Conservation (phyloP, 2,329 filamentous ascomycete genomes). For the Pyricularia sp. region DNA sequence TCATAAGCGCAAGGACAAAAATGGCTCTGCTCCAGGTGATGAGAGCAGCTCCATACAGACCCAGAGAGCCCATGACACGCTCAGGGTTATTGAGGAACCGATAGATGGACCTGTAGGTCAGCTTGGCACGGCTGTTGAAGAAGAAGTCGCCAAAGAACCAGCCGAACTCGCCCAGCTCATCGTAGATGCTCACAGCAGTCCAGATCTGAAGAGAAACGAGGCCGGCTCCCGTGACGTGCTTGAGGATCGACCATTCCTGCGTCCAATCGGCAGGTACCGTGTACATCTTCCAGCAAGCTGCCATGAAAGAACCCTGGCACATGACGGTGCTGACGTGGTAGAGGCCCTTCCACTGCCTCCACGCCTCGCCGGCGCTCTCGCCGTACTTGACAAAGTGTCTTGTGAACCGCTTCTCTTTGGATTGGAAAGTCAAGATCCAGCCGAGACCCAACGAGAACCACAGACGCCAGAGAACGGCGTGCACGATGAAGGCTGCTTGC, state of each 20-base stretch:
- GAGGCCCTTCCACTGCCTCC: constrained; percentile 94
- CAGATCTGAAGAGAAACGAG: constrained; percentile 81
- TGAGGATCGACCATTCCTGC: constrained; percentile 71
- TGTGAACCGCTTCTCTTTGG: constrained; percentile 85
- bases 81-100: constrained; percentile 97
- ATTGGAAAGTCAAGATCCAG: constrained; percentile 72
- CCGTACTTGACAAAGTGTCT: constrained; percentile 96
- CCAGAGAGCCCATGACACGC: constrained; percentile 81
- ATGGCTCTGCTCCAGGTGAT: constrained; percentile 84
- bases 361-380: constrained; percentile 79
- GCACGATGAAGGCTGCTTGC: constrained; percentile 66
- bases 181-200: constrained; percentile 88
- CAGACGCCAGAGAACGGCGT: constrained; percentile 71
- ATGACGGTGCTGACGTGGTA: constrained; percentile 88
- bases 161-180: constrained; percentile 90
- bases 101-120: constrained; percentile 95
- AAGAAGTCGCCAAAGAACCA: constrained; percentile 99
- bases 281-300: constrained; percentile 96
- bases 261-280: constrained; percentile 73
- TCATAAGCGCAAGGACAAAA: constrained; percentile 73
- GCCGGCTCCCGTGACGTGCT: constrained; percentile 71
- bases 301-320: constrained; percentile 79
- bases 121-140: constrained; percentile 75
- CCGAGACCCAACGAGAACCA: constrained; percentile 90
- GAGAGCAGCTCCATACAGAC: constrained; percentile 87